These are phyloP conservation scores for Spinacia oleracea DNA, from an alignment of 179 eudicot species.

Conservation along the genomic window DNA sequence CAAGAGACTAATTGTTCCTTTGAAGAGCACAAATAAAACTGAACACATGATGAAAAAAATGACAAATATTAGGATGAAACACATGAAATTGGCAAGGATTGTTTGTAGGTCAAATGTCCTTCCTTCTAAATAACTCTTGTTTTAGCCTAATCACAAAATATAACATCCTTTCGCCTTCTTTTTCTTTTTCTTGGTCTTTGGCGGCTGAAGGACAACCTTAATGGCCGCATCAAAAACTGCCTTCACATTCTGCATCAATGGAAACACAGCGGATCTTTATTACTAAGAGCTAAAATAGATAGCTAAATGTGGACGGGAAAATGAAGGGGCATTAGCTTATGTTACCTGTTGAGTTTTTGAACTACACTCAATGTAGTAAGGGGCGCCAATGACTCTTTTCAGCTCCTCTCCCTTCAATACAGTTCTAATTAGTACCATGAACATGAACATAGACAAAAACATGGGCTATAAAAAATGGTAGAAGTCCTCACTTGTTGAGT, in stretches of 20 bases:
- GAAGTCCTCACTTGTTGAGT: conserved; percentile 22
- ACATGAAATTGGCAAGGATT: conserved; percentile 9
- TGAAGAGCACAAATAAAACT: conserved; percentile 21
- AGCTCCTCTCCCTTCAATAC: conserved; percentile 75
- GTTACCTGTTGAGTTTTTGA: conserved; percentile 88
- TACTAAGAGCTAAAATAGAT: neutral
- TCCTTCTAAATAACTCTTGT: conserved; percentile 15
- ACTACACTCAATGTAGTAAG: conserved; percentile 84
- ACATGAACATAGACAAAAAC: neutral
- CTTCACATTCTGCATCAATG: conserved; percentile 36
- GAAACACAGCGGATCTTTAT: neutral
- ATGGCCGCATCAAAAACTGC: conserved; percentile 46
- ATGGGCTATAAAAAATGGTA: neutral
- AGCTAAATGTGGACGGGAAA: neutral
- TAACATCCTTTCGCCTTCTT: conserved; percentile 63
- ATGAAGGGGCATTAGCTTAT: conserved; percentile 17
- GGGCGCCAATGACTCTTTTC: conserved; percentile 72
- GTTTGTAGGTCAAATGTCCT: conserved; percentile 18
- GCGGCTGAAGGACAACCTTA: conserved; percentile 79
- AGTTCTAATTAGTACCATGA: conserved; percentile 5
- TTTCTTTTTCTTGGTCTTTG: conserved; percentile 83
- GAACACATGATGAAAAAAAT: conserved; percentile 4
- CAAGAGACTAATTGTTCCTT: conserved; percentile 26
- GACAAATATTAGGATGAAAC: conserved; percentile 12
- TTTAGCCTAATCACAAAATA: conserved; percentile 48